Conservation (phyloP, 495 filamentous ascomycete species). For the Lasiosphaeriaceae sp. region DNA sequence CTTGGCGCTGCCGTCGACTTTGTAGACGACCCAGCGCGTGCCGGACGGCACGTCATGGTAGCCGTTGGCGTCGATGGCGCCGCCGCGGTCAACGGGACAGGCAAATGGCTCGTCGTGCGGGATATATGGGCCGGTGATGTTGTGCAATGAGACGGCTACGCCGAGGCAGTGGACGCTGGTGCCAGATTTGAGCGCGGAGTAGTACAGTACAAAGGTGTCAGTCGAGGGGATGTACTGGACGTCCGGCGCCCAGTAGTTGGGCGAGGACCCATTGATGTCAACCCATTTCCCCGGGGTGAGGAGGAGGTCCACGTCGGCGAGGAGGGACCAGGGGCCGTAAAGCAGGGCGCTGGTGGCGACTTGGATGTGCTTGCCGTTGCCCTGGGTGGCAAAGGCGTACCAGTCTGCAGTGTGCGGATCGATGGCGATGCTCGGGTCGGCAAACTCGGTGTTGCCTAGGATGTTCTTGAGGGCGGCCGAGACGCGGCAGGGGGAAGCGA, state of each 20-base stretch:
- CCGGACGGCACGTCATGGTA: slow-evolving; percentile 47
- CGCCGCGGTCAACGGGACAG: slow-evolving; percentile 48
- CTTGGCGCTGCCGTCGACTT: slow-evolving; percentile 57
- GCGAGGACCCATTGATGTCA: slow-evolving; percentile 11
- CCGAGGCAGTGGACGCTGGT: too few relatives aligned
- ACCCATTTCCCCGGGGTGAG: slow-evolving; percentile 22
- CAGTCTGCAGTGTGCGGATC: slow-evolving; percentile 22
- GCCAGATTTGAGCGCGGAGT: slow-evolving; percentile 35
- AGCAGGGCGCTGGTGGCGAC: slow-evolving; percentile 18
- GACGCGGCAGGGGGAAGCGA: neutral
- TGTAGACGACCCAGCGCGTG: slow-evolving; percentile 54
- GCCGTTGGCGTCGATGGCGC: slow-evolving; percentile 55
- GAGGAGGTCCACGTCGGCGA: too few relatives aligned
- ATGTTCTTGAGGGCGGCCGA: neutral
- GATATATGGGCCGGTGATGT: slow-evolving; percentile 47
- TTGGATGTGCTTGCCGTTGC: slow-evolving; percentile 28
- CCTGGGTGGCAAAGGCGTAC: slow-evolving; percentile 33
- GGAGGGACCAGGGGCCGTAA: slow-evolving; percentile 9
- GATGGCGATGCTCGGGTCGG: slow-evolving; percentile 14
- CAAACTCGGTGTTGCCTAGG: slow-evolving; percentile 25
- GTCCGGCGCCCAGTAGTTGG: slow-evolving; percentile 47
- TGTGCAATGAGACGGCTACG: too few relatives aligned
- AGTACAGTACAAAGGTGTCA: slow-evolving; percentile 56
- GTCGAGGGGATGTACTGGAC: slow-evolving; percentile 31
- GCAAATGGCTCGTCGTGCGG: slow-evolving; percentile 39